Conservation (phyloP, 345 rosid species). For the Moricandia moricandioides region DNA sequence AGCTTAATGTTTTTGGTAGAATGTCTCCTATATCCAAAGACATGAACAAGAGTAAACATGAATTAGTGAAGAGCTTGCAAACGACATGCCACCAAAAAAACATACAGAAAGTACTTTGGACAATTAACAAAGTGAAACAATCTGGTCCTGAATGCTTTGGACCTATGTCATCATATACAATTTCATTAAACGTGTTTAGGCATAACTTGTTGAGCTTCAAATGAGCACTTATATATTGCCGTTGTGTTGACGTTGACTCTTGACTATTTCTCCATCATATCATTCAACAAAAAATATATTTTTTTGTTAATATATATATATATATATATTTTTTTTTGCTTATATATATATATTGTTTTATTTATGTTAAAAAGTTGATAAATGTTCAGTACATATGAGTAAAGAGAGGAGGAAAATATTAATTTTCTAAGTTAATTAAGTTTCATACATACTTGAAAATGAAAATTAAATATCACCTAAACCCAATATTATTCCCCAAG, state of each 20-base stretch:
- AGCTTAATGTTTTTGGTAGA: not conserved
- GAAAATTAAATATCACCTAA: not conserved
- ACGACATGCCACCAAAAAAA: slow-evolving; percentile 30
- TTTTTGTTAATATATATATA: not conserved
- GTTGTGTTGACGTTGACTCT: slow-evolving; percentile 24
- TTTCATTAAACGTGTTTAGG: slow-evolving; percentile 32
- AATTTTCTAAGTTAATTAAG: not conserved
- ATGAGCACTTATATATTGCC: slow-evolving; percentile 12
- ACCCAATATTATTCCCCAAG: not conserved
- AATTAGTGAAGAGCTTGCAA: slow-evolving; percentile 16
- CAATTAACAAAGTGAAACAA: slow-evolving; percentile 5
- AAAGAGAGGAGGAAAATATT: not conserved
- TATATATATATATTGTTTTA: not conserved
- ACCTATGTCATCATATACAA: slow-evolving; percentile 26
- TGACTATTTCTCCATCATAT: slow-evolving; percentile 1
- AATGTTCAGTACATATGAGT: not conserved
- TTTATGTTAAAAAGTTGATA: not conserved
- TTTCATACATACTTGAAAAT: not conserved
- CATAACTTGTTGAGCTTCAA: slow-evolving; percentile 29
- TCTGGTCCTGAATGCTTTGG: slow-evolving; percentile 34
- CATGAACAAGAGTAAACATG: not conserved
- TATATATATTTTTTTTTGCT: not conserved
- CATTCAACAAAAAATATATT: not conserved
- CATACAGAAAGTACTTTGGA: slow-evolving; percentile 10
- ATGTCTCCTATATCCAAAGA: not conserved